Evolutionary conservation across 495 filamentous ascomycete species (phyloP), one percentile per base, ranked within the genome.

Genomic region (Xylaria telfairii): DNA sequence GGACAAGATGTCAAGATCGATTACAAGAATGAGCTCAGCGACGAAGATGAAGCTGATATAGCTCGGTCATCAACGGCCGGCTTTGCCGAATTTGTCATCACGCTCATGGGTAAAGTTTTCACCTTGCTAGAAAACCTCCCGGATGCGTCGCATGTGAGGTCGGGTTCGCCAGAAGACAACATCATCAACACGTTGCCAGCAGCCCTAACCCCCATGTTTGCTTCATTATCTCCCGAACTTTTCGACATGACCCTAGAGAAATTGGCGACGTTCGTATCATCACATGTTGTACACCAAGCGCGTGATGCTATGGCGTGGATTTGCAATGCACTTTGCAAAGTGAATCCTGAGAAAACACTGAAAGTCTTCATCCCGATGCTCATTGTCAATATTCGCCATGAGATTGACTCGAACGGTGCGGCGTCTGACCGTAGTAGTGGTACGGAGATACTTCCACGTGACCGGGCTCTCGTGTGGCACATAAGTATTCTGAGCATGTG

Each of bases 221-320:
- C 95, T 8, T 91, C 93, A 0, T 83, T 99, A n/a, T 97, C 94
- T 0, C 94, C 94, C 0, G 94, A 97, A 73, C 89, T 97, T 28
- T 99, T 94, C 74, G 95, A 98, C 76, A 90, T 94, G 74, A 93
- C 94, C 8, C 81, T 98, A 65, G 89, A 95, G 60, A 98, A 98
- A 81, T 90, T 99, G 65, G 92, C 93, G 3, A 87, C 93, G 66
- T 98, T 98, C 76, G 92, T 98, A n/a, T 90, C 91, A 26, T 92
- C 92, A 72, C 96, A 99, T 83, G 96, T 98, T 47, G 95, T 98
- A 28, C 95, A 99, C 74, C 96, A 98, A 80, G 95, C 96, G 47
- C 86, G 96, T 71, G 96, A 99, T 85, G 96, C 96, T 21, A 97
- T 98, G 93, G 96, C 96, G 2, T 99, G 97, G 85, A 97, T 98